Evolutionary conservation across 192 early-diverging fungal species (phyloP), one percentile per base, ranked within the genome.

Genomic region (Backusella circina): DNA sequence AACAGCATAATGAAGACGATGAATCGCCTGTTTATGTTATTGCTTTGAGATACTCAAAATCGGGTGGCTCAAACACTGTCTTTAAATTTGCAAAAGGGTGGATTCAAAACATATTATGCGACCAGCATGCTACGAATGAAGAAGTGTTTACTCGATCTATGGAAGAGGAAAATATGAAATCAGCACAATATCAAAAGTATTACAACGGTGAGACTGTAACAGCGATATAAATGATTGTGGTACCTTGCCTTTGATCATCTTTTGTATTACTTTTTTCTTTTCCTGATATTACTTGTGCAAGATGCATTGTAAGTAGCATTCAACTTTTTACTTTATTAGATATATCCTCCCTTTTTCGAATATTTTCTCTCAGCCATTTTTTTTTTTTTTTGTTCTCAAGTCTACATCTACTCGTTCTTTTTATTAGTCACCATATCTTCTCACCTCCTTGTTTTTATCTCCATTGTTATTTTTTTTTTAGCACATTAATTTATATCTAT

Each of bases 31-130:
- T 71, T 23, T 64, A 39, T 9, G 38, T 31, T 9, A 65, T 73
- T 21, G 35, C 71, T 15, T 3, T 78, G 33, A 50, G 65, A 16
- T 78, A 73, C 26, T 73, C 71, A 0, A 72, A 73, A 37, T 28
- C 31, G 16, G 35, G 72, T 54, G 77, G 77, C 9, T 78, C 77
- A 15, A 50, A 26, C 16, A 68, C 39, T 18, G 77, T 78, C 9
- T 78, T 78, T 37, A 78, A 78, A 67, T 28, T 78, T 65, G 77
- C 69, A 28, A 67, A 39, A 28, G 64, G 65, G 3, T 78, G 77
- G 77, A 72, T 78, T 36, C 71, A 73, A n/a, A 44, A 47, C 16
- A 44, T 71, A 26, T 28, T 71, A 61, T 28, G 23, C 8, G 23
- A 61, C 12, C 54, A 61, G 21, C 23, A 61, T 61, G 26, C 10